Conservation (phyloP, 352 stramenopile genomes). For the Paralagenidium karlingii region DNA sequence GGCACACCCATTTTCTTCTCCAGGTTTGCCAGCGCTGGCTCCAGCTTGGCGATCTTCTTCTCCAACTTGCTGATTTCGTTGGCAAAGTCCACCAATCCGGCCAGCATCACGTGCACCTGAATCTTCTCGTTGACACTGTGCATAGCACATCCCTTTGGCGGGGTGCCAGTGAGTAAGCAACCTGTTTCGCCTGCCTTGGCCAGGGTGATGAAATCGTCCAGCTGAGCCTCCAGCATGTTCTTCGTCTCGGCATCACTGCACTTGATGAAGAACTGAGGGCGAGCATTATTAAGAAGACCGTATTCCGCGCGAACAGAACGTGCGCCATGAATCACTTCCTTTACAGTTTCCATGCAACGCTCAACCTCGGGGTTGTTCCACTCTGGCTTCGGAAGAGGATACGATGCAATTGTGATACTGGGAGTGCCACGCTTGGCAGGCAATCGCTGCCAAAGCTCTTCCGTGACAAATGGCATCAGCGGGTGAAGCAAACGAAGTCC, state of each 20-base stretch:
- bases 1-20: slow-evolving; percentile 72
- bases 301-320: slow-evolving; percentile 90
- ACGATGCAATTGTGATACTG: slow-evolving; percentile 72
- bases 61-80: slow-evolving; percentile 86
- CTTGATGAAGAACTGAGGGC: slow-evolving; percentile 84
- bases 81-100: slow-evolving; percentile 74
- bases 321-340: slow-evolving; percentile 92
- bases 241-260: slow-evolving; percentile 64
- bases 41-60: slow-evolving; percentile 80
- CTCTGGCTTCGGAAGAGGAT: slow-evolving; percentile 51
- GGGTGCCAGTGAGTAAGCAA: slow-evolving; percentile 74
- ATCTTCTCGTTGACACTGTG: slow-evolving; percentile 91
- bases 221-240: slow-evolving; percentile 60
- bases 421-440: slow-evolving; percentile 44
- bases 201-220: slow-evolving; percentile 93
- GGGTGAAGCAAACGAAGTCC: slow-evolving; percentile 91
- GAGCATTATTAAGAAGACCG: slow-evolving; percentile 65
- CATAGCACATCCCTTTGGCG: slow-evolving; percentile 84
- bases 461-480: slow-evolving; percentile 97
- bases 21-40: slow-evolving; percentile 52
- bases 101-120: slow-evolving; percentile 80
- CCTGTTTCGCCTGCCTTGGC: slow-evolving; percentile 86
- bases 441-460: slow-evolving; percentile 86
- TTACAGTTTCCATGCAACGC: slow-evolving; percentile 86
- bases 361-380: slow-evolving; percentile 87